Percentiles rank a stretch among this genome's conserved stretches.
phyloP scores from a whole-genome alignment of 2,329 filamentous ascomycete species.

The Colletotrichum sp. region DNA sequence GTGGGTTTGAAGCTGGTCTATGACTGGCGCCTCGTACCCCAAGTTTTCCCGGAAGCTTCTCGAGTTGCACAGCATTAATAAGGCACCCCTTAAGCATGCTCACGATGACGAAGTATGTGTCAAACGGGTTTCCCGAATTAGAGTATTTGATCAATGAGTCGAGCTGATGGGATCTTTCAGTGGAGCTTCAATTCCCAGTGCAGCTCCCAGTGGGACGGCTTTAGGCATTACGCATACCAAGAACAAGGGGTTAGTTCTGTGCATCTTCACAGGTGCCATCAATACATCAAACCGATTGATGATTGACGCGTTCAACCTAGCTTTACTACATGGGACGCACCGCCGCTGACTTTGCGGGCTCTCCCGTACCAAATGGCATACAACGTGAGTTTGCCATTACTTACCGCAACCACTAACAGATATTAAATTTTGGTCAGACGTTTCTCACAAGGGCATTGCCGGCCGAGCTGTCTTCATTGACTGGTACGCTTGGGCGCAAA shows the following conservation, averaged over 20 bases:
- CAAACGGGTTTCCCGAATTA: not conserved
- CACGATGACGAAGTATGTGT: slow-evolving; percentile 28
- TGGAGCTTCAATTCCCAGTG: slow-evolving; percentile 31
- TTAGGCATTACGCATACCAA: slow-evolving; percentile 29
- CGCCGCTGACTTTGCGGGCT: slow-evolving; percentile 23
- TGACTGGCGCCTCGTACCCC: slow-evolving; percentile 25
- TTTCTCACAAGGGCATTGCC: slow-evolving; percentile 39
- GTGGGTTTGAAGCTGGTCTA: slow-evolving; percentile 9
- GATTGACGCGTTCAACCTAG: not conserved
- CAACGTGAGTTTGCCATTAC: slow-evolving; percentile 20
- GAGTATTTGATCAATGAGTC: not conserved
- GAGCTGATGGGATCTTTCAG: not conserved
- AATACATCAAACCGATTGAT: not conserved
- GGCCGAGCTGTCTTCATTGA: slow-evolving; percentile 58
- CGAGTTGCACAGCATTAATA: slow-evolving; percentile 23
- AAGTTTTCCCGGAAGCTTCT: slow-evolving; percentile 25
- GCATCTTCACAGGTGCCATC: not conserved
- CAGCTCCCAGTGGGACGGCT: slow-evolving; percentile 28
- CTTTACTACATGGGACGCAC: slow-evolving; percentile 29
- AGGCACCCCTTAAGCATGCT: slow-evolving; percentile 27
- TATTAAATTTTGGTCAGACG: not conserved
- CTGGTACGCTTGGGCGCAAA: slow-evolving; percentile 55
- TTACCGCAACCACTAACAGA: not conserved
- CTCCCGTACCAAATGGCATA: slow-evolving; percentile 24
- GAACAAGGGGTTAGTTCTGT: slow-evolving; percentile 20